phyloP scores from a whole-genome alignment of 306 rosid species.

The Trichosanthes cucumerina region DNA sequence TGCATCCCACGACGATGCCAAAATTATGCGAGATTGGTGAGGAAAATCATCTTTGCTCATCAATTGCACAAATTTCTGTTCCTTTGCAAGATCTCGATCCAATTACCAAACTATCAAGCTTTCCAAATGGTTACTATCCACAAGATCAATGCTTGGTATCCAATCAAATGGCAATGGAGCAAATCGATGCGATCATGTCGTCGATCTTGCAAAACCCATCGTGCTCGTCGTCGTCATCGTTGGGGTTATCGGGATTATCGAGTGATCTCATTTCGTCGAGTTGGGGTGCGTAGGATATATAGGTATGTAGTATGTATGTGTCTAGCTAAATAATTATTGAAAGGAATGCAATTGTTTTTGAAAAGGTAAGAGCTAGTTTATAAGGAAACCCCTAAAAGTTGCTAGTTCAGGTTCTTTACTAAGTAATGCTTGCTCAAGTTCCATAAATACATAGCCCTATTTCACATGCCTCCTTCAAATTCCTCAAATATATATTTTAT shows the following conservation, averaged over 20 bases:
- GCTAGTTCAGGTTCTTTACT: slow-evolving; percentile 25
- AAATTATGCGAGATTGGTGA: slow-evolving; percentile 30
- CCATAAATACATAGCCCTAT: slow-evolving; percentile 5
- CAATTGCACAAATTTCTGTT: slow-evolving; percentile 24
- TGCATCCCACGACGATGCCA: slow-evolving; percentile 29
- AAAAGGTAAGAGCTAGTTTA: slow-evolving; percentile 5
- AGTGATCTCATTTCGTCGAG: slow-evolving; percentile 10
- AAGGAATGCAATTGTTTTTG: neutral
- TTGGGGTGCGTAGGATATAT: slow-evolving; percentile 1
- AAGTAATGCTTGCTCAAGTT: slow-evolving; percentile 17
- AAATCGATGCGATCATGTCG: slow-evolving; percentile 32
- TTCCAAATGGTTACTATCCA: slow-evolving; percentile 14
- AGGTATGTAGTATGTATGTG: neutral
- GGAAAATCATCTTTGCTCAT: slow-evolving; percentile 20
- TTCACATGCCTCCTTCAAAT: slow-evolving; percentile 13
- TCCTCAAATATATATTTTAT: neutral
- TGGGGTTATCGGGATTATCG: slow-evolving; percentile 12
- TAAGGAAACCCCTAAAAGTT: slow-evolving; percentile 22
- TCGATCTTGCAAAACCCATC: slow-evolving; percentile 21
- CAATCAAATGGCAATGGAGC: slow-evolving; percentile 50
- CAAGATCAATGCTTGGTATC: slow-evolving; percentile 20
- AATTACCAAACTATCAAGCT: slow-evolving; percentile 19
- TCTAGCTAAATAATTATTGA: neutral
- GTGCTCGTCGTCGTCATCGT: slow-evolving; percentile 1
- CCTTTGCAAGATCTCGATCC: slow-evolving; percentile 34